These are phyloP conservation scores for Zasmidium citrigriseum DNA, from an alignment of 2,329 filamentous ascomycete species.

Conservation along the genomic window DNA sequence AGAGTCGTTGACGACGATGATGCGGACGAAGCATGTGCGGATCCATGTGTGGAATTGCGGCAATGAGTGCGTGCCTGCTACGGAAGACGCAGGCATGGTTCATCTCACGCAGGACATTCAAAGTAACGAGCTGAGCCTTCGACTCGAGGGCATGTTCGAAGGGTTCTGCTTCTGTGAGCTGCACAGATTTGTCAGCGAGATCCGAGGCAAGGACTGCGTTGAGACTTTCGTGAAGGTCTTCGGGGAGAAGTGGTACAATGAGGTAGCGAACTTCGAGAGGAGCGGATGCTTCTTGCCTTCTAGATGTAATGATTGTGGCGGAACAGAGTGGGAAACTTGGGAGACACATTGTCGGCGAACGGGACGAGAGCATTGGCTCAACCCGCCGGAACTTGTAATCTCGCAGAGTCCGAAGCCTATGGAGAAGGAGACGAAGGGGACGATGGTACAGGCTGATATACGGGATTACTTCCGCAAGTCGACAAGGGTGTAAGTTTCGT, in stretches of 20 bases:
- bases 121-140: no score
- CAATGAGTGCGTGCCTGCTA: background rate
- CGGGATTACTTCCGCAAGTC: background rate
- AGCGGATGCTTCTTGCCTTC: background rate
- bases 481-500: background rate
- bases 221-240: background rate
- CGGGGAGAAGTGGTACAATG: background rate
- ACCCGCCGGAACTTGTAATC: background rate
- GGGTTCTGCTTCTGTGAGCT: background rate
- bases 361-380: background rate
- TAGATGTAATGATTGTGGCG: background rate
- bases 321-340: background rate
- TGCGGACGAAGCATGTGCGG: background rate
- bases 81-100: background rate
- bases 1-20: background rate
- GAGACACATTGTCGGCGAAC: background rate
- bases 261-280: background rate
- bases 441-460: background rate
- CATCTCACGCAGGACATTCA: background rate
- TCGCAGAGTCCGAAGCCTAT: background rate
- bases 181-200: background rate
- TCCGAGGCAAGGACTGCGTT: background rate
- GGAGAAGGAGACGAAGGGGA: no score
- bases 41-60: background rate
- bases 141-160: background rate